Evolutionary conservation across 371 early-diverging fungal species (phyloP).

Genomic region (Mortierella sp.): DNA sequence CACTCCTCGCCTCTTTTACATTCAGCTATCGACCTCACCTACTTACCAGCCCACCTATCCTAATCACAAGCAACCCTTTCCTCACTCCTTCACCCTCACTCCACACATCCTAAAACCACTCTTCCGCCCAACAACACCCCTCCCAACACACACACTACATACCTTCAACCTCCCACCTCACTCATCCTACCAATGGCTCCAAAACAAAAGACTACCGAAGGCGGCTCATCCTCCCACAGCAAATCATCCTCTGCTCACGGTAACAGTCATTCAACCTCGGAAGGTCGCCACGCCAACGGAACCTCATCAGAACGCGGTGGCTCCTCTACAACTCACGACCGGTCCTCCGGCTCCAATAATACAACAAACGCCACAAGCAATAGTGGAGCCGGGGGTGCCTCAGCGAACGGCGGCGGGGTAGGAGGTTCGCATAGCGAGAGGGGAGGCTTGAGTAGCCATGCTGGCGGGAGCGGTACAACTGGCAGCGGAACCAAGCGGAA

Average conservation of each 20-base stretch:
- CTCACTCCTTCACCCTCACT: neutral
- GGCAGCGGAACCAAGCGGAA: constrained; percentile 42
- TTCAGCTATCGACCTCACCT: neutral
- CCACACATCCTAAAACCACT: neutral
- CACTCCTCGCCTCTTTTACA: neutral
- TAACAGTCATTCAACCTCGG: constrained; percentile 34
- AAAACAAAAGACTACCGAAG: constrained; percentile 40
- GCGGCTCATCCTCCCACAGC: constrained; percentile 17
- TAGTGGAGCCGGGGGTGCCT: constrained; percentile 8
- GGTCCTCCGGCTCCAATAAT: neutral
- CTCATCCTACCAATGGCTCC: constrained; percentile 28
- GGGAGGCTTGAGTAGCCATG: constrained; percentile 17
- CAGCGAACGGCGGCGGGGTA: constrained; percentile 10
- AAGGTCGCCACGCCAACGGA: constrained; percentile 30
- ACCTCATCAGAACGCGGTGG: constrained; percentile 33
- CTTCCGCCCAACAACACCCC: neutral
- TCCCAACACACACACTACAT: neutral
- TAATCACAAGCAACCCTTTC: neutral
- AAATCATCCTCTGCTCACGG: constrained; percentile 12
- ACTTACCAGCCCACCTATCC: neutral
- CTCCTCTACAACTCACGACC: constrained; percentile 8
- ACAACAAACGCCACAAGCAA: neutral
- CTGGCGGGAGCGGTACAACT: constrained; percentile 16
- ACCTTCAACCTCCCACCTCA: neutral
- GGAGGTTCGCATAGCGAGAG: constrained; percentile 29